Evolutionary conservation across 192 early-diverging fungal genomes (phyloP).

Genomic region (Obelidium mucronatum): DNA sequence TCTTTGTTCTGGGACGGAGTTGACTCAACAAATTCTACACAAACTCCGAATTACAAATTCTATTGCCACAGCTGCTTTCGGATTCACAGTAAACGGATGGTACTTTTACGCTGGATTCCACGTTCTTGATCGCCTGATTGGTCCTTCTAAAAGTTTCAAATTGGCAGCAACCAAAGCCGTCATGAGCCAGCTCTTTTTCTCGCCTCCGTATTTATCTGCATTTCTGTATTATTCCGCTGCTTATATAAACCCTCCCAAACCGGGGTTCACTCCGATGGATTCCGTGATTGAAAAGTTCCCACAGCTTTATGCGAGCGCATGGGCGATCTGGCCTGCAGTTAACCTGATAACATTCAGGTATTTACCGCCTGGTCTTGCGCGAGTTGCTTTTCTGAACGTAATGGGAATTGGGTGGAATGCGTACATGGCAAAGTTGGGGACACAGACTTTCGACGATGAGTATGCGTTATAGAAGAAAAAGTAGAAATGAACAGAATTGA

Average conservation of each 20-base stretch:
- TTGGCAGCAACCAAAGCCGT: constrained; percentile 23
- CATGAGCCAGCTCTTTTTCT: constrained; percentile 19
- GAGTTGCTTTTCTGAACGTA: constrained; percentile 28
- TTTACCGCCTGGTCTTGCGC: constrained; percentile 13
- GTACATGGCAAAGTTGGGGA: constrained; percentile 7
- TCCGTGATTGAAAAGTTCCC: constrained; percentile 25
- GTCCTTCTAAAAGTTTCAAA: constrained; percentile 4
- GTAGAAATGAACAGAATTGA: too few species aligned
- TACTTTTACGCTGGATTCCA: constrained; percentile 18
- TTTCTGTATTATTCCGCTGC: constrained; percentile 28
- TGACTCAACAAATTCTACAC: too few species aligned
- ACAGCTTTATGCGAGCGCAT: constrained; percentile 14
- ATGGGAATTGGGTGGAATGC: constrained; percentile 20
- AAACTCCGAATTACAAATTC: too few species aligned
- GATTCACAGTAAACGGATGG: constrained; percentile 29
- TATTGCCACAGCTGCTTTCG: too few species aligned
- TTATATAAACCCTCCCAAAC: background rate
- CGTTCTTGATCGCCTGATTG: constrained; percentile 5
- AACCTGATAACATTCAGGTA: constrained; percentile 25
- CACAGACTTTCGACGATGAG: background rate
- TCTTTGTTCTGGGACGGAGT: too few species aligned
- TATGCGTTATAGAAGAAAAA: background rate
- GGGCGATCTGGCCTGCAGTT: constrained; percentile 26
- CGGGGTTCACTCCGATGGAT: background rate
- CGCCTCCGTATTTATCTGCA: constrained; percentile 16